phyloP scores from a whole-genome alignment of 1,284 basidiomycete species.

The Heliocybe sulcata region DNA sequence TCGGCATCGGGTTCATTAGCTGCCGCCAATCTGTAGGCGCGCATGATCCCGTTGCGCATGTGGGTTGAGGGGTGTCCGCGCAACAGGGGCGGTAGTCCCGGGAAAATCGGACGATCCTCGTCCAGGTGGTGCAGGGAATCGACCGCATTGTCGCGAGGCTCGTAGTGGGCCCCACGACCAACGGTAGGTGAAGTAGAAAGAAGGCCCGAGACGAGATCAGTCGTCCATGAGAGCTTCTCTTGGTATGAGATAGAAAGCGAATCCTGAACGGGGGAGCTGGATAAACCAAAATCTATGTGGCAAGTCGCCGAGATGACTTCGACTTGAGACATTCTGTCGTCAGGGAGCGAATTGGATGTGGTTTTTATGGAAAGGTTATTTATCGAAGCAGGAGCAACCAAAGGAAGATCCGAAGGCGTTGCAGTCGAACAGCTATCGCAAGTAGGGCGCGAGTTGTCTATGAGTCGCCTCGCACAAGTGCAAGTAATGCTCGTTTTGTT shows the following conservation, averaged over 20 bases:
- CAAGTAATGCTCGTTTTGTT: constrained; percentile 11
- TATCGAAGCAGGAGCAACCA: neutral
- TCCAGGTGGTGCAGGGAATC: constrained; percentile 11
- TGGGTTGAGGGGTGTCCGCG: constrained; percentile 66
- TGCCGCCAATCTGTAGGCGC: constrained; percentile 43
- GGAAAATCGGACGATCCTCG: constrained; percentile 37
- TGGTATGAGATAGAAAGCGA: constrained; percentile 23
- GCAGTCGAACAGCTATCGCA: neutral
- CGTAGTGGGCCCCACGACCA: constrained; percentile 8
- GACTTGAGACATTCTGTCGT: constrained; percentile 47
- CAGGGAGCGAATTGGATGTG: neutral
- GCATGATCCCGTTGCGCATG: constrained; percentile 66
- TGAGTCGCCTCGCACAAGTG: neutral
- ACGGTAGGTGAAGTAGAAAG: constrained; percentile 22
- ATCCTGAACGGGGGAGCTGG: constrained; percentile 22
- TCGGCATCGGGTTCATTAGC: constrained; percentile 69
- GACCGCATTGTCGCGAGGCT: constrained; percentile 12
- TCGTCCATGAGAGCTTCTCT: constrained; percentile 27
- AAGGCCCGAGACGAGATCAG: constrained; percentile 25
- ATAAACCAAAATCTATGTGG: constrained; percentile 37
- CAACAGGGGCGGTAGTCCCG: constrained; percentile 56
- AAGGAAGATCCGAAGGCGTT: neutral
- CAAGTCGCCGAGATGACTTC: constrained; percentile 44
- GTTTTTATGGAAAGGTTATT: neutral
- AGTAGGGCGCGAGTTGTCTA: neutral